These are phyloP conservation scores for Corylus heterophylla DNA, from an alignment of 306 rosid genomes.

Conservation along the genomic window DNA sequence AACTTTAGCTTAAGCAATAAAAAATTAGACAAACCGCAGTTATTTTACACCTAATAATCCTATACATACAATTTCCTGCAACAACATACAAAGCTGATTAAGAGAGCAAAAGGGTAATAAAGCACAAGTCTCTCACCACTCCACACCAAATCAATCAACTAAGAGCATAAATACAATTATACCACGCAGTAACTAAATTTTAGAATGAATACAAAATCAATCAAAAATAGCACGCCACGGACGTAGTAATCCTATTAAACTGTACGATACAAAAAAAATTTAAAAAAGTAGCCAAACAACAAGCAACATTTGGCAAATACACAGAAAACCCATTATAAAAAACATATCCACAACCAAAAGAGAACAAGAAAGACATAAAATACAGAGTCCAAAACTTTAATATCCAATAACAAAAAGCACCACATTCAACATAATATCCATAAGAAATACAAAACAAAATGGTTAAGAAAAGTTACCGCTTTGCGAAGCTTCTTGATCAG, in stretches of 20 bases:
- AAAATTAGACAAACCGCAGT: not conserved
- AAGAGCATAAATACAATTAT: not conserved
- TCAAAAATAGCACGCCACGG: not conserved
- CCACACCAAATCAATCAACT: not conserved
- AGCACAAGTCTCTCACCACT: not conserved
- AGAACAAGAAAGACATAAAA: not conserved
- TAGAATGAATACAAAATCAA: not conserved
- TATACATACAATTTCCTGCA: too few relatives aligned
- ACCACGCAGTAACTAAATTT: not conserved
- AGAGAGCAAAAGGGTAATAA: not conserved
- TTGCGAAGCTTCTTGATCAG: constrained; percentile 93
- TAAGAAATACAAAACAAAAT: too few relatives aligned
- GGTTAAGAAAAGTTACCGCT: constrained; percentile 46
- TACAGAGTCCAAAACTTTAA: not conserved
- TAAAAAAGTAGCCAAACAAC: not conserved
- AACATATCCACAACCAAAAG: not conserved
- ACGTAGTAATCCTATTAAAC: not conserved
- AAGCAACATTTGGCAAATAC: too few relatives aligned
- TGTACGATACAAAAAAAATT: not conserved
- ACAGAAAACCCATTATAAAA: not conserved
- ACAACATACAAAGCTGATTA: not conserved
- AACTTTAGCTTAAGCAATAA: not conserved
- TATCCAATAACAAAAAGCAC: not conserved
- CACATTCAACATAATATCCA: not conserved
- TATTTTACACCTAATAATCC: too few relatives aligned